Conservation (phyloP, 495 filamentous ascomycete genomes). For the Jackrogersella multiformis region DNA sequence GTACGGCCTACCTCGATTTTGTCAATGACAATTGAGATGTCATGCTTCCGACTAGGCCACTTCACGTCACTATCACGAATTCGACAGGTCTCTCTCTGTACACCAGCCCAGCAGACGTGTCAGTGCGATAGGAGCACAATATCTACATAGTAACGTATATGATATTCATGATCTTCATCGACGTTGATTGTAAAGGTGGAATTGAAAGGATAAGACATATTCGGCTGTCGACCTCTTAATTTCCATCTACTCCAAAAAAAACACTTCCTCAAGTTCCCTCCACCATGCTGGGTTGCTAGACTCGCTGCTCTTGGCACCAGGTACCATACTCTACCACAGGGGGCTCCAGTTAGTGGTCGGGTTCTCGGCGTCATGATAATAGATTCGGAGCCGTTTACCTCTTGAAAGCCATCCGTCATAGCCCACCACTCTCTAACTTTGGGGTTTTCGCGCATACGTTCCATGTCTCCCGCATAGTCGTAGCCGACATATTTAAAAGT, state of each 20-base stretch:
- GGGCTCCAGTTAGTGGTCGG: neutral
- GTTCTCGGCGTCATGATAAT: neutral
- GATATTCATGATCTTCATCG: neutral
- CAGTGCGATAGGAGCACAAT: neutral
- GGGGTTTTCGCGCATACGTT: constrained; percentile 71
- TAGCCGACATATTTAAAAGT: constrained; percentile 78
- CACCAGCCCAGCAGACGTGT: too few species aligned
- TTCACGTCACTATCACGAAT: neutral
- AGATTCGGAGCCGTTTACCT: constrained; percentile 38
- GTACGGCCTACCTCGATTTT: neutral
- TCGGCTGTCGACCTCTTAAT: neutral
- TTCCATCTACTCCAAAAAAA: constrained; percentile 54
- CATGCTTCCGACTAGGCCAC: neutral
- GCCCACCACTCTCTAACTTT: constrained; percentile 81
- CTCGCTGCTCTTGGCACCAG: constrained; percentile 68
- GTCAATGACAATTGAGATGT: neutral
- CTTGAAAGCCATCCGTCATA: constrained; percentile 79
- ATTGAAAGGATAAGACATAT: neutral
- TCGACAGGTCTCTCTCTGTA: too few species aligned
- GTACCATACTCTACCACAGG: constrained; percentile 56
- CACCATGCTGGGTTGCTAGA: constrained; percentile 74
- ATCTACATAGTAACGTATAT: neutral
- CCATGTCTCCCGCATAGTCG: constrained; percentile 76
- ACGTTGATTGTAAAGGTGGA: neutral
- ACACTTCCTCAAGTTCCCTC: constrained; percentile 76